Conservation (phyloP, 2,329 filamentous ascomycete species). For the Colletotrichum nymphaeae region DNA sequence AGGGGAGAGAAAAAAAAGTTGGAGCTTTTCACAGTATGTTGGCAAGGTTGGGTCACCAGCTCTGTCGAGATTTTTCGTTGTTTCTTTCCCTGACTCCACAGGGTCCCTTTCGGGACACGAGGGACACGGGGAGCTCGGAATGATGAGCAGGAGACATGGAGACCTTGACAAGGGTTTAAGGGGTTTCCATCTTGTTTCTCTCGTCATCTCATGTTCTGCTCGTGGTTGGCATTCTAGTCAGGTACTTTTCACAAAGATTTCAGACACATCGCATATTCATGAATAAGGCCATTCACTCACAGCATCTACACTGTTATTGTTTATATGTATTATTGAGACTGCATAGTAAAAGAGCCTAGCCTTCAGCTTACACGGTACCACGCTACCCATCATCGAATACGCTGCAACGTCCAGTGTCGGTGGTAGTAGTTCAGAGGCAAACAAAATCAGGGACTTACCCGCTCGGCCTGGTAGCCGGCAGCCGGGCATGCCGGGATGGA, state of each 20-base stretch:
- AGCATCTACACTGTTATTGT: background rate
- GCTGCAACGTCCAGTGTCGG: too few species aligned
- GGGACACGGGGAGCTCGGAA: background rate
- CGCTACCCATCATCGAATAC: background rate
- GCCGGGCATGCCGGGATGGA: conserved; percentile 23
- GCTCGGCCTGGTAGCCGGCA: conserved; percentile 10
- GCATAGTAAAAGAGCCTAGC: background rate
- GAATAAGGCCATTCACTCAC: background rate
- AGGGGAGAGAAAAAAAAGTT: conserved; percentile 4
- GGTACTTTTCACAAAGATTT: background rate
- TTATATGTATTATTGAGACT: background rate
- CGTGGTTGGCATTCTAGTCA: background rate
- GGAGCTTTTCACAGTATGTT: background rate
- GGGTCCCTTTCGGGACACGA: conserved; percentile 1
- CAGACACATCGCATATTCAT: background rate
- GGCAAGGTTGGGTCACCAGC: conserved; percentile 10
- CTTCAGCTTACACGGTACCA: background rate
- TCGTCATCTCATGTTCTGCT: background rate
- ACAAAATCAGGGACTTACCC: background rate
- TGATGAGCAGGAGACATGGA: background rate
- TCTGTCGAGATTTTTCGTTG: conserved; percentile 6
- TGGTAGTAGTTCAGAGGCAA: background rate
- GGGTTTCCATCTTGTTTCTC: background rate
- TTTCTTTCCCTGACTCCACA: conserved; percentile 12
- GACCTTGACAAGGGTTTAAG: background rate